A percentile compares a stretch with the other conserved stretches of the same genome.
phyloP scores from a whole-genome alignment of 1,139 yeast genomes.

The Blastobotrys aristatus region DNA sequence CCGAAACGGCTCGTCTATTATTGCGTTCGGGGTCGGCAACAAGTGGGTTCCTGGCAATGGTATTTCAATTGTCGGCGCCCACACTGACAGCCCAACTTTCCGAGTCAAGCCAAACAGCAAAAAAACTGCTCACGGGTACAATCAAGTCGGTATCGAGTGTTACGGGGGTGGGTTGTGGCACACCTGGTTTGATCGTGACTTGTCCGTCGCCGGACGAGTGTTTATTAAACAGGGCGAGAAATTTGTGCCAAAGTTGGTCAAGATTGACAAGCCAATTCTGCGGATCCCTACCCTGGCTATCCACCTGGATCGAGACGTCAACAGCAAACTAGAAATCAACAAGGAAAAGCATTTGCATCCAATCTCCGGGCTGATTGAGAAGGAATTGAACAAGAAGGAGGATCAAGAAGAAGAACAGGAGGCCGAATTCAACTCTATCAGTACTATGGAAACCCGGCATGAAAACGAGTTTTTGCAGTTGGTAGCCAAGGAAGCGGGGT shows the following conservation, averaged over 20 bases:
- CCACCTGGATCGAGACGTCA: conserved; percentile 76
- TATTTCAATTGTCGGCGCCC: conserved; percentile 86
- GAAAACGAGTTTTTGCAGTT: conserved; percentile 61
- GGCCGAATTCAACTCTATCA: conserved; percentile 61
- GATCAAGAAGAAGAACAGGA: conserved; percentile 38
- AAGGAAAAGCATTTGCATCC: conserved; percentile 84
- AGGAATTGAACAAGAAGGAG: conserved; percentile 29
- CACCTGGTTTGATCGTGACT: conserved; percentile 83
- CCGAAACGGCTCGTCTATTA: conserved; percentile 79
- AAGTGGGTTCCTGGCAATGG: conserved; percentile 77
- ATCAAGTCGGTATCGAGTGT: conserved; percentile 88
- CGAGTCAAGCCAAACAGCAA: conserved; percentile 86
- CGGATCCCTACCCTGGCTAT: conserved; percentile 95
- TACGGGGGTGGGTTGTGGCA: conserved; percentile 94
- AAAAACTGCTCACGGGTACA: conserved; percentile 60
- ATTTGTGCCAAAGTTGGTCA: conserved; percentile 62
- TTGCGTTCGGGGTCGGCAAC: conserved; percentile 80
- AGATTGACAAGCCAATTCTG: conserved; percentile 75
- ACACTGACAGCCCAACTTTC: conserved; percentile 91
- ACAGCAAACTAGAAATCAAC: conserved; percentile 79
- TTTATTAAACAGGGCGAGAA: conserved; percentile 53
- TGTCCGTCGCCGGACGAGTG: conserved; percentile 89
- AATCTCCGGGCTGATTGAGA: conserved; percentile 65
- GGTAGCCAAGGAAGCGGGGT: conserved; percentile 57
- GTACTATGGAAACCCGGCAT: conserved; percentile 67